Conservation (phyloP, 768 basidiomycete genomes). For the Pleurotus sapidus region DNA sequence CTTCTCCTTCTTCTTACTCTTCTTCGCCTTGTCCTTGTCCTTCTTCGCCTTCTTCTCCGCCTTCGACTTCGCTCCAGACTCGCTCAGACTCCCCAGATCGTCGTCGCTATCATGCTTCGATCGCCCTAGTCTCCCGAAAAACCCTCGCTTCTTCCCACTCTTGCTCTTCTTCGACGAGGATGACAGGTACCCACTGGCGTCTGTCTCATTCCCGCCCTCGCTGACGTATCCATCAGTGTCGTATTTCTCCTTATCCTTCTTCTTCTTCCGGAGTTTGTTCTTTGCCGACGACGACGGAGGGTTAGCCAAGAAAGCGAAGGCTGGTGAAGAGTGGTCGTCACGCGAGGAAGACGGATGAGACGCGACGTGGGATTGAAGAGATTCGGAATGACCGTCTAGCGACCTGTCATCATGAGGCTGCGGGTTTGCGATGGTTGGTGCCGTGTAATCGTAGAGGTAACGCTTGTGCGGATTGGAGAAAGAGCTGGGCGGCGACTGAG, state of each 20-base stretch:
- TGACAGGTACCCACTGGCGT: conserved; percentile 1
- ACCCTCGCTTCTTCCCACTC: conserved; percentile 3
- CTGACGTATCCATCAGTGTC: conserved; percentile 4
- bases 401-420: not conserved
- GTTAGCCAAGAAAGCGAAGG: not conserved
- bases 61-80: conserved; percentile 21
- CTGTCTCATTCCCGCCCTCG: conserved; percentile 1
- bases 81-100: conserved; percentile 19
- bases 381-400: not conserved
- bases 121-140: not conserved
- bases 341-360: not conserved
- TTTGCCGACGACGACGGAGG: not conserved
- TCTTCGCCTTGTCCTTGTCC: conserved; percentile 22
- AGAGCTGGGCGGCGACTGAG: conserved; percentile 11
- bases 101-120: conserved; percentile 32
- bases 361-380: not conserved
- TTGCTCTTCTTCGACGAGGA: conserved; percentile 5
- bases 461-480: not conserved
- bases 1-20: conserved; percentile 12
- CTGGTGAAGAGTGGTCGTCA: not conserved
- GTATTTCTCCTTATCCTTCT: not conserved
- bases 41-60: conserved; percentile 24
- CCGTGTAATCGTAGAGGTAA: not conserved
- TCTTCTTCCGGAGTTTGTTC: not conserved
- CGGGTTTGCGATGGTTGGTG: not conserved